phyloP scores from a whole-genome alignment of 1,139 yeast species.

The Chernovozyma sophiae-reginae region DNA sequence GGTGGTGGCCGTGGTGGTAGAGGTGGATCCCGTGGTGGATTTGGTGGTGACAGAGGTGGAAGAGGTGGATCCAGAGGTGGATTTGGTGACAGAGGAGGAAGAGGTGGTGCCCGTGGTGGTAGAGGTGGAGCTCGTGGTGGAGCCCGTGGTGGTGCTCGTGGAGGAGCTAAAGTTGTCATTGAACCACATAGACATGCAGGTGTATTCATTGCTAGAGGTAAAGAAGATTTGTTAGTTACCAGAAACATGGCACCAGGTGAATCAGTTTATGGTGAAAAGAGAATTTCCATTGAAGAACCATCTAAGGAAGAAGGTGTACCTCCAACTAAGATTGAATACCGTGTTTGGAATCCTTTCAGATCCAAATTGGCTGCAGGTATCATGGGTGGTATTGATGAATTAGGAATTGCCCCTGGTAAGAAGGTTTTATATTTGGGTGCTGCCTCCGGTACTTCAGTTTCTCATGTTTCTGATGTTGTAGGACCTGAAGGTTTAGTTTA shows the following conservation, averaged over 20 bases:
- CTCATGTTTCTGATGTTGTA: conserved; percentile 96
- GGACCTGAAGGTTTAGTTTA: conserved; percentile 99
- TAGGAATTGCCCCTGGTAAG: conserved; percentile 96
- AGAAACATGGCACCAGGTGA: conserved; percentile 98
- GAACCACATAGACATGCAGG: conserved; percentile 99
- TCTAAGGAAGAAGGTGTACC: conserved; percentile 81
- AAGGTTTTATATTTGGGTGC: conserved; percentile 98
- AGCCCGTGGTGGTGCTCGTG: conserved; percentile 72
- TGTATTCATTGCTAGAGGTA: conserved; percentile 98
- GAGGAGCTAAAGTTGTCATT: conserved; percentile 92
- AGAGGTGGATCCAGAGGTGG: conserved; percentile 42
- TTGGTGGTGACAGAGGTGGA: conserved; percentile 29
- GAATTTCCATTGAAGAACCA: conserved; percentile 91
- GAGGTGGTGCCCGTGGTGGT: conserved; percentile 49
- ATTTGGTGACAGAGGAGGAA: conserved; percentile 40
- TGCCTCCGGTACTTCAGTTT: conserved; percentile 98
- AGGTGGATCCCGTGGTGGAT: conserved; percentile 24
- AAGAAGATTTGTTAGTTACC: conserved; percentile 96
- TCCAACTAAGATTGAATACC: conserved; percentile 93
- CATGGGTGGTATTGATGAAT: conserved; percentile 98
- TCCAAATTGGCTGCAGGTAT: conserved; percentile 99
- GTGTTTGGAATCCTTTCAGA: conserved; percentile 99
- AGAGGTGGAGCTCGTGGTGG: conserved; percentile 70
- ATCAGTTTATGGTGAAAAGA: conserved; percentile 96
- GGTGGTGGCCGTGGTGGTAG: conserved; percentile 29